Evolutionary conservation across 2,329 filamentous ascomycete species (phyloP).

Genomic region (Endothia cerciana): DNA sequence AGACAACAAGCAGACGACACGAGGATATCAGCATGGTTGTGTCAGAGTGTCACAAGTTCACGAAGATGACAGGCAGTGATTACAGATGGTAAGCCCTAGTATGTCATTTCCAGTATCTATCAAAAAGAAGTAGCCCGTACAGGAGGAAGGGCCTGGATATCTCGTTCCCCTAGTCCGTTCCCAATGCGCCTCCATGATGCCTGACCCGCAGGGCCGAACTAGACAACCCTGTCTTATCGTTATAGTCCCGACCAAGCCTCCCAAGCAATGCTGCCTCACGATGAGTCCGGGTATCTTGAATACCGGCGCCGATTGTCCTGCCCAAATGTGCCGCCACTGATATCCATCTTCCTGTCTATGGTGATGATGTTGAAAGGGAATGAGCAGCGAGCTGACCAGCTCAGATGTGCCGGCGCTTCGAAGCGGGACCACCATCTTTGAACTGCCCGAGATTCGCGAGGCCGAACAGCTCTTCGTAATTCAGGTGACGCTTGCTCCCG

Average conservation of each 20-base stretch:
- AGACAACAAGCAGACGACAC: neutral
- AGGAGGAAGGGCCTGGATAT: slow-evolving; percentile 25
- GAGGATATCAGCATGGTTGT: neutral
- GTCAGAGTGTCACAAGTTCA: neutral
- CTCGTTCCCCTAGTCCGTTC: slow-evolving; percentile 34
- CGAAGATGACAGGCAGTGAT: neutral
- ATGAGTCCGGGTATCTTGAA: slow-evolving; percentile 14
- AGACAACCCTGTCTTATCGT: neutral
- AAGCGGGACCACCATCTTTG: slow-evolving; percentile 5
- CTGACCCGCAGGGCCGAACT: neutral
- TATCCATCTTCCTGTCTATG: neutral
- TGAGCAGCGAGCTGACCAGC: neutral
- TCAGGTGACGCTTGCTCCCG: slow-evolving; percentile 34
- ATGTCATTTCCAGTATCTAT: slow-evolving; percentile 5
- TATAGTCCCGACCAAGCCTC: neutral
- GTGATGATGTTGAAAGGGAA: neutral
- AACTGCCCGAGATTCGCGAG: slow-evolving; percentile 8
- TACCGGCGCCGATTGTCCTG: slow-evolving; percentile 4
- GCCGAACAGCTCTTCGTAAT: slow-evolving; percentile 31
- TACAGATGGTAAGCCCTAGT: neutral
- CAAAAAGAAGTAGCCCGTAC: slow-evolving; percentile 8
- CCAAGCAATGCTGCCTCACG: slow-evolving; percentile 9
- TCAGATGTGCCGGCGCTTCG: slow-evolving; percentile 19
- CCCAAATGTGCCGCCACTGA: neutral
- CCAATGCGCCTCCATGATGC: slow-evolving; percentile 7